A percentile compares a stretch with the other conserved stretches of the same genome.
Evolutionary conservation across 768 basidiomycete genomes (phyloP).

Genomic region (Lentinula raphanica): DNA sequence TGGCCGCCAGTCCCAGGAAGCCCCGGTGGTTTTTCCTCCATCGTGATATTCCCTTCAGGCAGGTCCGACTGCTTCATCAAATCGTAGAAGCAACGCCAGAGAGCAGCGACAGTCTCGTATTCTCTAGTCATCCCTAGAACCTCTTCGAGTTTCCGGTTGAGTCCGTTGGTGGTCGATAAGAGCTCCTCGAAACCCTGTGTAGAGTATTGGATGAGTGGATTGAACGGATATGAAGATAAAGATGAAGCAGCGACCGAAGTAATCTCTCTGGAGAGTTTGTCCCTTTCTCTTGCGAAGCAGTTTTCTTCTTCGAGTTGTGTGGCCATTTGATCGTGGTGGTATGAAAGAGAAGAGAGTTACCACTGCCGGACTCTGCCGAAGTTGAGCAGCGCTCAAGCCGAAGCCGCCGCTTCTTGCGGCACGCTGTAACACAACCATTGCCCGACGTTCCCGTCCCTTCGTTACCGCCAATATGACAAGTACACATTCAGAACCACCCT

Average conservation of each 20-base stretch:
- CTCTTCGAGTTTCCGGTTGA: constrained; percentile 91
- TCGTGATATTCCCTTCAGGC: constrained; percentile 25
- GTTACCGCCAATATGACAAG: no score
- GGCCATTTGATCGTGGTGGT: constrained; percentile 10
- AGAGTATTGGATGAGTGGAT: neutral
- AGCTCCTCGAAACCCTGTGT: constrained; percentile 85
- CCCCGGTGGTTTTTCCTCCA: constrained; percentile 32
- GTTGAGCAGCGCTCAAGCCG: no score
- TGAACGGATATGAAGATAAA: neutral
- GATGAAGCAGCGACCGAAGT: constrained; percentile 43
- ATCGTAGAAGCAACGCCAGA: constrained; percentile 80
- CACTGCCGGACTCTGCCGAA: no score
- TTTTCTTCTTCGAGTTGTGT: constrained; percentile 41
- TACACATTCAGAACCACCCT: no score
- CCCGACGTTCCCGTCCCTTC: no score
- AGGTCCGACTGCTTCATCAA: constrained; percentile 56
- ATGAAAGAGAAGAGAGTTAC: no score
- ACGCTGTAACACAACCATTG: no score
- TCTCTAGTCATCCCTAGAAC: constrained; percentile 89
- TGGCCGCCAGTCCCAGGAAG: constrained; percentile 74
- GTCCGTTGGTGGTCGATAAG: constrained; percentile 74
- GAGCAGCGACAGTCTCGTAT: constrained; percentile 77
- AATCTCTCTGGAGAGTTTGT: constrained; percentile 69
- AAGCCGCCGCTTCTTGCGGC: no score
- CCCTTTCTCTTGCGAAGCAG: constrained; percentile 80